Percentiles rank a stretch among this genome's conserved stretches.
Conservation (phyloP, 2,329 filamentous ascomycete genomes). For the Fusarium agapanthi region DNA sequence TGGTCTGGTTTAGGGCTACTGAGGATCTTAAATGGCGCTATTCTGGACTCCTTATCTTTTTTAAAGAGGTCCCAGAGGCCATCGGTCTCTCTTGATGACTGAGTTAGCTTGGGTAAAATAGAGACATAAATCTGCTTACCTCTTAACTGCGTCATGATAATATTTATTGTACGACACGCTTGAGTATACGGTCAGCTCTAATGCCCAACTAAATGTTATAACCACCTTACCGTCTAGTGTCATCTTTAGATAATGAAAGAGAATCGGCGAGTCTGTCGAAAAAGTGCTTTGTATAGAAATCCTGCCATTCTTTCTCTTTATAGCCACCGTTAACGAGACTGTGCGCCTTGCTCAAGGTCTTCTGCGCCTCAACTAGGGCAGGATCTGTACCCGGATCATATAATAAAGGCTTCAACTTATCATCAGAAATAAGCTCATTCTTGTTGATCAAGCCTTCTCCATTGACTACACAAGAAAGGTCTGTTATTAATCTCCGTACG, state of each 20-base stretch:
- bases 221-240: not conserved
- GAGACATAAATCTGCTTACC: not conserved
- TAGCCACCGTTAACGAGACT: not conserved
- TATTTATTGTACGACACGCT: not conserved
- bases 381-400: not conserved
- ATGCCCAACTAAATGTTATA: not conserved
- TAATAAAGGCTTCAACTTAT: not conserved
- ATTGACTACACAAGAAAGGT: constrained; percentile 12
- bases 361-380: not conserved
- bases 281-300: not conserved
- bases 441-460: not conserved
- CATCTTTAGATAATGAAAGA: not conserved
- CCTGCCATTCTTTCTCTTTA: not conserved
- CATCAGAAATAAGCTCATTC: not conserved
- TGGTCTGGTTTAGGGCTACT: constrained; percentile 23
- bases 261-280: not conserved
- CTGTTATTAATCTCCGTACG: constrained; percentile 18
- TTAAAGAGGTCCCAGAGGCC: not conserved
- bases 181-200: not conserved
- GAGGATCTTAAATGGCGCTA: not conserved
- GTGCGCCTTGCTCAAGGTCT: not conserved
- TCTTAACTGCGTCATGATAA: not conserved
- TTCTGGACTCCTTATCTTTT: not conserved
- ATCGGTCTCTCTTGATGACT: not conserved
- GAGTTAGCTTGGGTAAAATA: not conserved